Evolutionary conservation across 2,329 filamentous ascomycete genomes (phyloP), one percentile per base, ranked within the genome.

Genomic region (Fusarium compactum): DNA sequence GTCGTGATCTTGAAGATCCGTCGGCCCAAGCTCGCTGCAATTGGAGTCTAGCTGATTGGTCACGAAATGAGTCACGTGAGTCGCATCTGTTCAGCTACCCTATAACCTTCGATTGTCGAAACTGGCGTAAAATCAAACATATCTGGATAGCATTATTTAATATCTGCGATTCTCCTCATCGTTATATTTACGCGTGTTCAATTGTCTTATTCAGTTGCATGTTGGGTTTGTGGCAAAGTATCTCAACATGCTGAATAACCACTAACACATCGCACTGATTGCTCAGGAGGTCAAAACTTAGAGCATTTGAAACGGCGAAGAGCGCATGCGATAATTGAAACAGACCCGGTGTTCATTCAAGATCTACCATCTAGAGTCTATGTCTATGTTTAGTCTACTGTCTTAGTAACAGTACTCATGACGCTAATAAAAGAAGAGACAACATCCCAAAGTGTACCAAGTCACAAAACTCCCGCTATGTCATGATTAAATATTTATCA

Each of bases 1-100:
- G 72, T 76, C 67, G 73, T 76, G 76, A 69, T 72, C 73, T 66
- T 72, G 55, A 68, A 63, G 72, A 71, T 74, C 64, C 55, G 58
- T 62, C 55, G 44, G 66, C 53, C 70, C 64, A 70, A 76, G 73
- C 70, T 75, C 70, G 67, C 69, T 74, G 55, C 65, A 74, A 76
- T 76, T 76, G 69, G 54, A 65, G 51, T 44, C n/a, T 46, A 64
- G 46, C 29, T 76, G 71, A 76, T 76, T 77, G 73, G 75, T 56
- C 64, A 56, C 55, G 18, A 27, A 9, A 3, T 0, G 1, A 3
- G 30, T 77, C 76, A 77, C 76, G 74, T 77, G 75, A 61, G 0
- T 2, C 1, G 8, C 6, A 0, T 2, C 5, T 1, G 6, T 6
- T 1, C 1, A 32, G 4, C 29, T 63, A 74, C 72, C 72, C 72